phyloP scores from a whole-genome alignment of 768 basidiomycete genomes.

The Mycena floridula region DNA sequence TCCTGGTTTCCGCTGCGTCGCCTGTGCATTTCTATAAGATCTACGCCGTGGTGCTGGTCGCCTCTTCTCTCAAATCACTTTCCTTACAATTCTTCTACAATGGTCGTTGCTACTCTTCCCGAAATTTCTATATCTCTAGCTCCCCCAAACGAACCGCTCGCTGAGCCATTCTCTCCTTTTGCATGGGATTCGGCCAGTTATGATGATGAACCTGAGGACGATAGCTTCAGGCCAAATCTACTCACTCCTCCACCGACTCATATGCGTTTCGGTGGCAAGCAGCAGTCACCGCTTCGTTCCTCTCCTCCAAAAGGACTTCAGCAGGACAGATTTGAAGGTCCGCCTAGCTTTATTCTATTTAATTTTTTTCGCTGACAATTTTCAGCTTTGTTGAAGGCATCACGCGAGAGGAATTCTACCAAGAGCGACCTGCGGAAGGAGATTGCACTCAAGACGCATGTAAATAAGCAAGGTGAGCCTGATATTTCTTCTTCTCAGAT shows the following conservation, averaged over 20 bases:
- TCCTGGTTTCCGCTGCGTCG: constrained; percentile 23
- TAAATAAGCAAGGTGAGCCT: constrained; percentile 62
- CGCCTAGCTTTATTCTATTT: no score
- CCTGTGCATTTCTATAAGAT: constrained; percentile 18
- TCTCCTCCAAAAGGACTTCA: constrained; percentile 49
- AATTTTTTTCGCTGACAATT: no score
- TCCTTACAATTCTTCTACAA: constrained; percentile 23
- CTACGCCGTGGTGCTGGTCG: constrained; percentile 50
- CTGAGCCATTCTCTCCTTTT: constrained; percentile 64
- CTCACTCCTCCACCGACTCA: constrained; percentile 50
- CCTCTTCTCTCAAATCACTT: constrained; percentile 23
- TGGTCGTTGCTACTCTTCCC: constrained; percentile 46
- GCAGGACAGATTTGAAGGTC: constrained; percentile 56
- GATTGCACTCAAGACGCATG: constrained; percentile 66
- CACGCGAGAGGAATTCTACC: constrained; percentile 47
- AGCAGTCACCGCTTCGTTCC: constrained; percentile 47
- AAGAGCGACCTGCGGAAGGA: constrained; percentile 63
- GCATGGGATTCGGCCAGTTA: constrained; percentile 22
- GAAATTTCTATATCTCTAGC: constrained; percentile 67
- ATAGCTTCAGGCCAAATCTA: constrained; percentile 51
- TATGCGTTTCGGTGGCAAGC: constrained; percentile 32
- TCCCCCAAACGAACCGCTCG: constrained; percentile 41
- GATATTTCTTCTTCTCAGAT: constrained; percentile 1
- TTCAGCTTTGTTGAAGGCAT: constrained; percentile 54
- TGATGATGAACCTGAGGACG: constrained; percentile 32